These are phyloP conservation scores for Rhododendron henanense DNA, from an alignment of 148 eudicot genomes.

Conservation along the genomic window DNA sequence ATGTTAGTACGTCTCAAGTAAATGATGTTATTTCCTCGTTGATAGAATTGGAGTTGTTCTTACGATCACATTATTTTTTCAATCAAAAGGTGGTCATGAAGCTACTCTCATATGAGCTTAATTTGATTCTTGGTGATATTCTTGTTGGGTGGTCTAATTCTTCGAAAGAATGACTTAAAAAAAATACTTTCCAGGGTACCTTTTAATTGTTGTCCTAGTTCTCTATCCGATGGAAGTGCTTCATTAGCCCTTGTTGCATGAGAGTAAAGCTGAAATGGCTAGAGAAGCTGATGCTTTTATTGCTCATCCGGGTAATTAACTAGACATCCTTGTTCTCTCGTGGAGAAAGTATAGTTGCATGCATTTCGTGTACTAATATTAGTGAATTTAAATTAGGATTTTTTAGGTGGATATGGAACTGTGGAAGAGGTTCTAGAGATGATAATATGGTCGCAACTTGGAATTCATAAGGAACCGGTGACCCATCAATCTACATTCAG, in stretches of 20 bases:
- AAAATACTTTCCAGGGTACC: too few relatives aligned
- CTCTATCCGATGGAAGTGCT: not conserved
- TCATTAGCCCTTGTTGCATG: too few relatives aligned
- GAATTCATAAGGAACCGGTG: constrained; percentile 84
- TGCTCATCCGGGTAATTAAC: constrained; percentile 79
- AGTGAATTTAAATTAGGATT: not conserved
- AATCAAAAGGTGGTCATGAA: not conserved
- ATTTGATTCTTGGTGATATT: not conserved
- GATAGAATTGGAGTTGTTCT: not conserved
- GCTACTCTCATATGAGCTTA: not conserved
- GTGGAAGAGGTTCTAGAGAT: constrained; percentile 90
- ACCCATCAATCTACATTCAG: constrained; percentile 11
- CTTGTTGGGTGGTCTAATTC: not conserved
- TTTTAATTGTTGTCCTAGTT: not conserved
- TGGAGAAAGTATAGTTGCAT: not conserved
- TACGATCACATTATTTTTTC: not conserved
- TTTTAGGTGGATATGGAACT: constrained; percentile 90
- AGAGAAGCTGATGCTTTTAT: constrained; percentile 59
- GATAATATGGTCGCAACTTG: constrained; percentile 96
- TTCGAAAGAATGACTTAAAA: not conserved
- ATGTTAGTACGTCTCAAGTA: not conserved
- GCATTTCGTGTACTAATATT: not conserved
- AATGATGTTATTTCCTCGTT: not conserved
- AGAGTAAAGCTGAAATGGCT: too few relatives aligned
- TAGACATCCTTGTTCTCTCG: not conserved